These are phyloP conservation scores for Rhizopus microsporus DNA, from an alignment of 371 early-diverging fungal species.

Conservation along the genomic window DNA sequence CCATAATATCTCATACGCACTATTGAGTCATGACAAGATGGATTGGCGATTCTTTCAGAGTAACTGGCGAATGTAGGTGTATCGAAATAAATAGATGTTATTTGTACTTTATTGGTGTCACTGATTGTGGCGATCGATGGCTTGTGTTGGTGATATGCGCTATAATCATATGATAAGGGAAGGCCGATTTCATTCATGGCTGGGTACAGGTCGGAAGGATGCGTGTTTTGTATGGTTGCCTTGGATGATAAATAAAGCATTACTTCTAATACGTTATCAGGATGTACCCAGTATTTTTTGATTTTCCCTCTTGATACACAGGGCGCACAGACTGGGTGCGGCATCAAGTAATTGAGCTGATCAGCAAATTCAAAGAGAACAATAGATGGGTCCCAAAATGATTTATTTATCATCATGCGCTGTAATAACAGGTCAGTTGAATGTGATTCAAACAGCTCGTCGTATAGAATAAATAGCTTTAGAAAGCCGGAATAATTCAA, in stretches of 20 bases:
- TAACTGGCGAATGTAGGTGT: constrained; percentile 14
- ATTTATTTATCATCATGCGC: constrained; percentile 1
- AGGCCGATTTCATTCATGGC: constrained; percentile 15
- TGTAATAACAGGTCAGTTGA: not conserved
- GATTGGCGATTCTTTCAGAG: constrained; percentile 4
- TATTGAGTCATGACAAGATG: not conserved
- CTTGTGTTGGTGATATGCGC: not conserved
- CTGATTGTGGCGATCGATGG: no score
- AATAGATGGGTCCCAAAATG: constrained; percentile 12
- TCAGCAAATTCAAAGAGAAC: not conserved
- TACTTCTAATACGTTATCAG: constrained; percentile 18
- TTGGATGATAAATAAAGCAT: constrained; percentile 14
- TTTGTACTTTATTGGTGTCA: not conserved
- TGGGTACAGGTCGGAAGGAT: not conserved
- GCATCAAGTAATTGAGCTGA: not conserved
- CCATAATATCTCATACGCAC: constrained; percentile 10
- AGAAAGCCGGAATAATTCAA: constrained; percentile 23
- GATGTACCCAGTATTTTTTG: constrained; percentile 22
- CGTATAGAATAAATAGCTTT: constrained; percentile 12
- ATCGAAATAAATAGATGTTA: constrained; percentile 20
- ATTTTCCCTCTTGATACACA: not conserved
- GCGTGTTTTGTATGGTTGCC: not conserved
- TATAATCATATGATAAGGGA: not conserved
- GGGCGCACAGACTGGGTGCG: constrained; percentile 12
- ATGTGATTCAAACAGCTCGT: constrained; percentile 5